phyloP scores from a whole-genome alignment of 169 alveolate species.

The Plasmodium berghei region DNA sequence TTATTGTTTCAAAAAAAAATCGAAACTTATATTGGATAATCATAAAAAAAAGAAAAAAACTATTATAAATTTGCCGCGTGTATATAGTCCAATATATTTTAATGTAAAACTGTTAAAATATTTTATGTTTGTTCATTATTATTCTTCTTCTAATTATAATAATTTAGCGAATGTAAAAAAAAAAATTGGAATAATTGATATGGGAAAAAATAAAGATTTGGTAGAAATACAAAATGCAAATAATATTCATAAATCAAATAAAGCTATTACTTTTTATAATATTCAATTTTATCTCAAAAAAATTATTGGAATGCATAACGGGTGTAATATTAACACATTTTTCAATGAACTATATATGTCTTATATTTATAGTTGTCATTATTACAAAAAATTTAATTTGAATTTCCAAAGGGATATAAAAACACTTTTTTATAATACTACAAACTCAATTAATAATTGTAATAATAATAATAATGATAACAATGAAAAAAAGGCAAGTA shows the following conservation, averaged over 20 bases:
- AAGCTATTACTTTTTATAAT: neutral
- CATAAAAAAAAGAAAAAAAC: neutral
- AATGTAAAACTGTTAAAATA: slow-evolving; percentile 20
- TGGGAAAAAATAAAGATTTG: neutral
- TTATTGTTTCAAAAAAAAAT: no score
- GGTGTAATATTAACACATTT: neutral
- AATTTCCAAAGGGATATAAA: neutral
- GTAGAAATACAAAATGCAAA: neutral
- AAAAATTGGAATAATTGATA: no score
- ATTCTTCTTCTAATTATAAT: no score
- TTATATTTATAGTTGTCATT: slow-evolving; percentile 3
- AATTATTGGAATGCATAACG: neutral
- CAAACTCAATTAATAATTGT: neutral
- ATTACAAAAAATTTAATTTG: slow-evolving; percentile 11
- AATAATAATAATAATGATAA: slow-evolving; percentile 2
- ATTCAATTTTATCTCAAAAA: slow-evolving; percentile 7
- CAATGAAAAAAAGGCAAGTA: neutral
- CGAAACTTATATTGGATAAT: no score
- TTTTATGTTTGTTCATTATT: slow-evolving; percentile 18
- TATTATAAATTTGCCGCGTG: neutral
- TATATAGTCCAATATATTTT: slow-evolving; percentile 26
- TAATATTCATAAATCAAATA: neutral
- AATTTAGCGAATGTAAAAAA: no score
- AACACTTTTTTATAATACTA: no score
- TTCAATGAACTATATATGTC: slow-evolving; percentile 35